Evolutionary conservation across 2,329 filamentous ascomycete genomes (phyloP), one percentile per base, ranked within the genome.

Genomic region (Scedosporium apiospermum): DNA sequence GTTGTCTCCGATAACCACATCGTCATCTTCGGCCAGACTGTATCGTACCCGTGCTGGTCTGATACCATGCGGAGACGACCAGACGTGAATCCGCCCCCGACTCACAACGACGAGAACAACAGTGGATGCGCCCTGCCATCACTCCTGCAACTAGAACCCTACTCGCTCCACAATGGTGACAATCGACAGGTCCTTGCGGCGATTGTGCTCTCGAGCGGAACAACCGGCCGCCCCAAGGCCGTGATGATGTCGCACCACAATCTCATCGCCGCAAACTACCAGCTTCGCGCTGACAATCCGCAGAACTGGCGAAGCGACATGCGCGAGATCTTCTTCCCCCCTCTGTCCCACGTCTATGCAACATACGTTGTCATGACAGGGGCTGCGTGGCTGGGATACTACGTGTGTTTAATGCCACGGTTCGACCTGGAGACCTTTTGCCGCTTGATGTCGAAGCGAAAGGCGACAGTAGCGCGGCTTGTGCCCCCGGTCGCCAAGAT

Each of bases 181-280:
- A 44, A 38, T 16, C 16, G 27, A 38, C 12, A 34, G 14, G 57
- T 59, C 7, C 57, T 59, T 34, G 27, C 57, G 12, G 57, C 57
- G 6, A 34, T 59, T n/a, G 30, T 59, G 21, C 27, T 63, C 30
- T 63, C 62, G 66, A 82, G 78, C 60, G 84, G 84, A 1, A 87
- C 84, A 0, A 86, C 84, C 0, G 83, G 83, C 0, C 70, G 86
- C 2, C 84, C 85, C 0, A 88, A 88, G 68, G 83, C 82, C 0
- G 80, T 81, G 12, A 77, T 78, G 64, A 75, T 86, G 51, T 81
- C 82, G 0, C 86, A 88, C 68, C 73, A 75, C 62, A 86, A 86
- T 66, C 73, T 85, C 27, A 75, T 83, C 26, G 80, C 83, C n/a
- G 57, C 26, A 1, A 59, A 41, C 30, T 59, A 42, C 30, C 57